phyloP scores from a whole-genome alignment of 169 alveolate species.

The Eimeria necatrix region DNA sequence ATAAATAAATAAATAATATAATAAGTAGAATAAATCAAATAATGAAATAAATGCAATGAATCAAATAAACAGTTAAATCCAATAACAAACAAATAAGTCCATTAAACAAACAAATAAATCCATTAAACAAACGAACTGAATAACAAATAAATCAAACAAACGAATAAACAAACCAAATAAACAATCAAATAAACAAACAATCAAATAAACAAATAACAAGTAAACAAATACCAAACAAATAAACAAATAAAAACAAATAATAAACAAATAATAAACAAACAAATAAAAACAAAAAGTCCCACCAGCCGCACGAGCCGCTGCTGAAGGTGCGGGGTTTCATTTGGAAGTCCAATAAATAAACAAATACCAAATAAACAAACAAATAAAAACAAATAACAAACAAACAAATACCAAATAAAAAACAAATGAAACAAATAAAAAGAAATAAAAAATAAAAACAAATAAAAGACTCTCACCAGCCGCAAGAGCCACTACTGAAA shows the following conservation, averaged over 20 bases:
- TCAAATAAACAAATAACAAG: too few relatives aligned
- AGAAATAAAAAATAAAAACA: neutral
- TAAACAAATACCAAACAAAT: too few relatives aligned
- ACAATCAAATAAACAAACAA: too few relatives aligned
- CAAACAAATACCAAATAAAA: neutral
- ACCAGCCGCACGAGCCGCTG: slow-evolving; percentile 80
- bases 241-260: too few relatives aligned
- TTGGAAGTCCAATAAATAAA: slow-evolving; percentile 39
- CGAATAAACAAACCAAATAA: too few relatives aligned
- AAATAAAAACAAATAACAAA: too few relatives aligned
- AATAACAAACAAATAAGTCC: neutral
- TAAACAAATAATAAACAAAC: too few relatives aligned
- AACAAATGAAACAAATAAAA: neutral
- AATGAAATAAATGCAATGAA: neutral
- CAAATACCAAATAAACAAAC: too few relatives aligned
- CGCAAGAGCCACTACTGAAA: slow-evolving; percentile 76
- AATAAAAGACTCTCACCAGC: slow-evolving; percentile 53
- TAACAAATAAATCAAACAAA: too few relatives aligned
- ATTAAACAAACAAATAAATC: too few relatives aligned
- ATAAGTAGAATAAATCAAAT: neutral
- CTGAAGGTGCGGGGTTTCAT: slow-evolving; percentile 78
- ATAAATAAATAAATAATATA: neutral
- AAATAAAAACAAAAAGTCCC: too few relatives aligned
- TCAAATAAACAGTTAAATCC: slow-evolving; percentile 26
- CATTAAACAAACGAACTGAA: too few relatives aligned